These are phyloP conservation scores for Clavariopsis aquatica DNA, from an alignment of 495 filamentous ascomycete species.

Conservation along the genomic window DNA sequence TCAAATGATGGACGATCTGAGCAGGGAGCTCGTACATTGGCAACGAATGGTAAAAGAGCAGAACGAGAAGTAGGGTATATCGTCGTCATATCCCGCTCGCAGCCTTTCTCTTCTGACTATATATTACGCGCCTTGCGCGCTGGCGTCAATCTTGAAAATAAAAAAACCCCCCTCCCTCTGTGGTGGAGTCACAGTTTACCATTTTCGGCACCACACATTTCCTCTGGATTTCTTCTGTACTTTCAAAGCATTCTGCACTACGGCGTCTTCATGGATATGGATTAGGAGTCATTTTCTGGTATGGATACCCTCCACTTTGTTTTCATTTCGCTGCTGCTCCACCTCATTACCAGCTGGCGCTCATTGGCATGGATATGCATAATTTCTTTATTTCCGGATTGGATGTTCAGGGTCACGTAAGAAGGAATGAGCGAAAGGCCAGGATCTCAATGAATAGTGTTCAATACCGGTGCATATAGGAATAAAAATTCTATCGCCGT, in stretches of 20 bases:
- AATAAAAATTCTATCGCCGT: neutral
- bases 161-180: too few species aligned
- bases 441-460: neutral
- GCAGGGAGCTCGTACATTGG: constrained; percentile 45
- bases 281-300: neutral
- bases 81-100: too few species aligned
- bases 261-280: constrained; percentile 1
- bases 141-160: too few species aligned
- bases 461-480: neutral
- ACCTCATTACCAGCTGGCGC: neutral
- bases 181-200: too few species aligned
- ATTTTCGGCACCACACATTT: too few species aligned
- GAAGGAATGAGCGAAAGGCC: neutral
- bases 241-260: neutral
- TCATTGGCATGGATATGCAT: neutral
- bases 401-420: neutral
- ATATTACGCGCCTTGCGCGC: neutral
- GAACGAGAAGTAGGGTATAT: constrained; percentile 34
- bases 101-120: neutral
- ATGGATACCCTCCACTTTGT: constrained; percentile 32
- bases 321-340: constrained; percentile 1
- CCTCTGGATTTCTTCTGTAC: neutral
- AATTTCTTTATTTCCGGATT: neutral
- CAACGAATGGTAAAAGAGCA: constrained; percentile 37
- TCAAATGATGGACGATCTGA: constrained; percentile 51